Evolutionary conservation across 345 rosid genomes (phyloP).

Genomic region (Rhodamnia argentea): DNA sequence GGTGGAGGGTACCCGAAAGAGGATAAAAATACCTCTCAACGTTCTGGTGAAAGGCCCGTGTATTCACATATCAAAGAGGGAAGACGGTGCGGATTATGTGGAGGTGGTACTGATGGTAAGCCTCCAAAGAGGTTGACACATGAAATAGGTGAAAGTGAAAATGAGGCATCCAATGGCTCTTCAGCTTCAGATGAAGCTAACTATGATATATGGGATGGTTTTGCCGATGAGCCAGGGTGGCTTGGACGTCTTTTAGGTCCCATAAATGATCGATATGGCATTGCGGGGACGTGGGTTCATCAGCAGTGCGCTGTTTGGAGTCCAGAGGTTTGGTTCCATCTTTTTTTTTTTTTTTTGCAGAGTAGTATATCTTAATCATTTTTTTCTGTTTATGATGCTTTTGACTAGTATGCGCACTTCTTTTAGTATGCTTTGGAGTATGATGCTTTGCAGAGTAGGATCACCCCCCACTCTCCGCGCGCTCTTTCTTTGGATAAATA

Average conservation of each 20-base stretch:
- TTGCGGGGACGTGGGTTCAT: constrained; percentile 99
- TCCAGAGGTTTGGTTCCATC: constrained; percentile 63
- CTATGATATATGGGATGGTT: constrained; percentile 93
- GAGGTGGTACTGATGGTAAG: constrained; percentile 90
- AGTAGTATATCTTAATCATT: neutral
- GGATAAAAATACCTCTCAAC: constrained; percentile 14
- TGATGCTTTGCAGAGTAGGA: neutral
- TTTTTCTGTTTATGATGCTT: neutral
- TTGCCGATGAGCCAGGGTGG: constrained; percentile 92
- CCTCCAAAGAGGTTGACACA: constrained; percentile 71
- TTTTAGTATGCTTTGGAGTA: neutral
- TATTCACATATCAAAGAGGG: constrained; percentile 59
- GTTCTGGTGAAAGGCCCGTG: constrained; percentile 10
- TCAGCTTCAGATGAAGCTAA: constrained; percentile 79
- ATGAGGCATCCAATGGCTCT: constrained; percentile 68
- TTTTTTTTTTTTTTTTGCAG: neutral
- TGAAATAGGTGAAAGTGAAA: constrained; percentile 65
- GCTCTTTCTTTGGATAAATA: neutral
- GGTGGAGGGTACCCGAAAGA: constrained; percentile 13
- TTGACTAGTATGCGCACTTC: neutral
- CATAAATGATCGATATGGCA: constrained; percentile 86
- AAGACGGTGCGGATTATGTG: constrained; percentile 89
- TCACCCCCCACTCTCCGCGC: neutral
- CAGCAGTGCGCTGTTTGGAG: constrained; percentile 98
- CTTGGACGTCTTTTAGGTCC: constrained; percentile 95